phyloP scores from a whole-genome alignment of 345 rosid genomes.

The Lepidium didymum region DNA sequence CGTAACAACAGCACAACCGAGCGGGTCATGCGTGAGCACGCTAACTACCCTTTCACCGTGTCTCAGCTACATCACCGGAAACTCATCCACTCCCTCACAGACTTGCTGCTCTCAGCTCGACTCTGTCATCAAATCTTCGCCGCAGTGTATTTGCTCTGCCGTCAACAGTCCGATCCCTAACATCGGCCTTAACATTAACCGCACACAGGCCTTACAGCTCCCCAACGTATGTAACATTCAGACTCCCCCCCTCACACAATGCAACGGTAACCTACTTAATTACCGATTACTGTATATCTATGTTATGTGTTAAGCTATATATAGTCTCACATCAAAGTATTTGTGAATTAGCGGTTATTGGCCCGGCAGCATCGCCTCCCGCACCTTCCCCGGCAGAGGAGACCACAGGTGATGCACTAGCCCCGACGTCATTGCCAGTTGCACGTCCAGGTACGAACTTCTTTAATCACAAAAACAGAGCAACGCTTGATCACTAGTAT shows the following conservation, averaged over 20 bases:
- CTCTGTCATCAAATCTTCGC: conserved; percentile 48
- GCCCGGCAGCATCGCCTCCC: conserved; percentile 27
- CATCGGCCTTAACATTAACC: conserved; percentile 51
- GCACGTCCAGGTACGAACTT: conserved; percentile 40
- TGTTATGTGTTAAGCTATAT: neutral
- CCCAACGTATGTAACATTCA: conserved; percentile 59
- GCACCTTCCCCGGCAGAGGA: conserved; percentile 36
- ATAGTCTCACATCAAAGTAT: neutral
- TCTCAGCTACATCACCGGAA: conserved; percentile 51
- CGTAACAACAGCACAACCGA: conserved; percentile 28
- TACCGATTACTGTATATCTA: neutral
- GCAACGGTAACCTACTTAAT: conserved; percentile 37
- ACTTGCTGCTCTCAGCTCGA: conserved; percentile 57
- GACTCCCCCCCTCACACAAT: conserved; percentile 52
- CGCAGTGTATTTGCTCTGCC: conserved; percentile 60
- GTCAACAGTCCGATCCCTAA: conserved; percentile 41
- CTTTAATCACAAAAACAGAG: neutral
- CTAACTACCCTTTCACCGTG: conserved; percentile 45
- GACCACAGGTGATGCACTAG: conserved; percentile 31
- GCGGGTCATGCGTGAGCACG: conserved; percentile 33
- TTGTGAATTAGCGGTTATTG: conserved; percentile 35
- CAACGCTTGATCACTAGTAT: conserved; percentile 1
- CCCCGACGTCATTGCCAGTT: conserved; percentile 35
- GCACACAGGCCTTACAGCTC: conserved; percentile 57
- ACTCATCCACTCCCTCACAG: conserved; percentile 54